Conservation (phyloP, 805 yeast species). For the Hanseniaspora taiwanica region DNA sequence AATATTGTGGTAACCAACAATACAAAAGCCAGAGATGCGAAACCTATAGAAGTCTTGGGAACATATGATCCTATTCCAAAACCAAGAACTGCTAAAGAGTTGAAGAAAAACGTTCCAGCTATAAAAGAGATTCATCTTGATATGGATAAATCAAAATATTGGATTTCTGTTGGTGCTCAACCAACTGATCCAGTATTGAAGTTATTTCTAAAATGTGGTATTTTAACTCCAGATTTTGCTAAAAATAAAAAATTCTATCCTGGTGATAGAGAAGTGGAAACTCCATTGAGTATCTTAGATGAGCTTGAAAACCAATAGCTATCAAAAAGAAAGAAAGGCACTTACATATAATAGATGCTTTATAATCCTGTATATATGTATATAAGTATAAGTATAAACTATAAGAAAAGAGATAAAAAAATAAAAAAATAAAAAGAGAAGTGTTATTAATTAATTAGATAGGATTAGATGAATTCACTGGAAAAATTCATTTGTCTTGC, state of each 20-base stretch:
- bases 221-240: slow-evolving; percentile 1
- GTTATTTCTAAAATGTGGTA: slow-evolving; percentile 65
- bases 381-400: background rate
- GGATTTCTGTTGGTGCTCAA: slow-evolving; percentile 97
- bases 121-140: slow-evolving; percentile 73
- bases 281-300: background rate
- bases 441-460: too few relatives aligned
- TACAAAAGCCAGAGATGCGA: slow-evolving; percentile 63
- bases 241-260: background rate
- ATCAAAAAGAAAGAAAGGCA: background rate
- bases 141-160: slow-evolving; percentile 80
- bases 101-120: slow-evolving; percentile 42
- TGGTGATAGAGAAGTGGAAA: background rate
- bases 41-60: slow-evolving; percentile 91
- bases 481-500: too few relatives aligned
- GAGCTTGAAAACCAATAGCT: background rate
- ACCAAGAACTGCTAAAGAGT: slow-evolving; percentile 38
- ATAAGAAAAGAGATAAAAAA: background rate
- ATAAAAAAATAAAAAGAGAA: too few relatives aligned
- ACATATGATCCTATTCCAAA: slow-evolving; percentile 79
- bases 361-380: background rate
- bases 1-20: slow-evolving; percentile 63
- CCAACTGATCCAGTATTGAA: slow-evolving; percentile 73
- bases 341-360: too few relatives aligned
- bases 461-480: too few relatives aligned